Evolutionary conservation across 306 rosid genomes (phyloP), one percentile per base, ranked within the genome.

Genomic region (Casuarina equisetifolia): DNA sequence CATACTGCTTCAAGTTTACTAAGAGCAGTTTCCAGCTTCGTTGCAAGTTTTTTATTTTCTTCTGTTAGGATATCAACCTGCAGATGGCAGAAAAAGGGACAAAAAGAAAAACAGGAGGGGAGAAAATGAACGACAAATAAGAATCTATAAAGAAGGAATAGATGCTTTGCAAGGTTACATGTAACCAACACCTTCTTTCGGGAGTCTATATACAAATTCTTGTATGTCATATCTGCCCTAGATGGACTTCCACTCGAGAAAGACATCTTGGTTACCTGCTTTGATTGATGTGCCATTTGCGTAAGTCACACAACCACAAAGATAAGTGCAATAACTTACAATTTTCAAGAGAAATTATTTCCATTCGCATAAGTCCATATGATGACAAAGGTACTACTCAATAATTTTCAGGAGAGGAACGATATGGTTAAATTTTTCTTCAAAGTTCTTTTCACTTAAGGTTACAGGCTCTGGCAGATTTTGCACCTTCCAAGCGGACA

Each of bases 1-100:
- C 91, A 74, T 91, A 94, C 98, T 82, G 84, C 86, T 89, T 90
- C 94, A 75, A 85, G 44, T 86, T 89, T 91, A 43, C 84, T 84
- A 45, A 81, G 81, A 73, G 91, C 91, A 73, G 50, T 76, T 82
- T 84, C 88, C 66, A 90, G 74, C 82, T 91, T 85, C 69, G 40
- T 77, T 44, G 78, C 32, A 68, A 91, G 92, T 84, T 72, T 74
- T 8, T 2, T 71, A 73, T 87, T 90, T 76, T 88, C 92, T 11
- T 77, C 77, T 51, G 75, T 76, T 66, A 90, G 74, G 72, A 77
- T 83, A 72, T 89, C 90, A 77, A 84, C 54, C 98, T 94, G 88
- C 87, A 80, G 32, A 75, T 4, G 19, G 44, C 3, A 5, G 17
- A 10, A 68, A 6, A 15, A 5, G 15, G 19, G 15, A 25, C 19